These are phyloP conservation scores for Sonneratia alba DNA, from an alignment of 345 rosid species.

Conservation along the genomic window DNA sequence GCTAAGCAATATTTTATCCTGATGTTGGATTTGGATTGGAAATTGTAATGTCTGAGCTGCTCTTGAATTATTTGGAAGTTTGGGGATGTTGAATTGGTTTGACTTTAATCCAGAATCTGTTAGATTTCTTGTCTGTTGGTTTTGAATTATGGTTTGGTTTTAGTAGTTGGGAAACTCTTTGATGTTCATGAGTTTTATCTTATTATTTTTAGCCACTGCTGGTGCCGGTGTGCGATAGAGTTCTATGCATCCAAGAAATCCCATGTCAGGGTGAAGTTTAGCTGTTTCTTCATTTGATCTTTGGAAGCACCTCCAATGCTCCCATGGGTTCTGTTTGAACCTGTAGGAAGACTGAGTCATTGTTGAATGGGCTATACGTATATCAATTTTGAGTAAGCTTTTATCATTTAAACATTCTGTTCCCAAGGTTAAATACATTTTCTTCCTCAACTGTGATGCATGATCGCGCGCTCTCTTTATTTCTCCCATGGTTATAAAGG, in stretches of 20 bases:
- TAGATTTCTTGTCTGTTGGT: background rate
- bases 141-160: slow-evolving; percentile 8
- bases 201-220: background rate
- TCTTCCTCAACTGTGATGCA: too few relatives aligned
- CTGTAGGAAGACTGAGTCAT: background rate
- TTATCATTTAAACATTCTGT: too few relatives aligned
- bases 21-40: background rate
- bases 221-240: too few relatives aligned
- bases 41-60: background rate
- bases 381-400: too few relatives aligned
- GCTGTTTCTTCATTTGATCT: background rate
- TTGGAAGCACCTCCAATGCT: background rate
- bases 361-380: too few relatives aligned
- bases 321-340: background rate
- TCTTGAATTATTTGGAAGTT: background rate
- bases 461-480: too few relatives aligned
- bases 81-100: slow-evolving; percentile 11
- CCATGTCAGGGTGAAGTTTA: background rate
- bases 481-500: too few relatives aligned
- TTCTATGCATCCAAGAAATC: background rate
- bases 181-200: slow-evolving; percentile 5
- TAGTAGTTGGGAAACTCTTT: slow-evolving; percentile 17
- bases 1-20: too few relatives aligned
- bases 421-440: background rate
- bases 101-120: slow-evolving; percentile 6